A percentile compares a stretch with the other conserved stretches of the same genome.
phyloP scores from a whole-genome alignment of 1,139 yeast genomes.

The Nakaseomyces kungkrabaensis region DNA sequence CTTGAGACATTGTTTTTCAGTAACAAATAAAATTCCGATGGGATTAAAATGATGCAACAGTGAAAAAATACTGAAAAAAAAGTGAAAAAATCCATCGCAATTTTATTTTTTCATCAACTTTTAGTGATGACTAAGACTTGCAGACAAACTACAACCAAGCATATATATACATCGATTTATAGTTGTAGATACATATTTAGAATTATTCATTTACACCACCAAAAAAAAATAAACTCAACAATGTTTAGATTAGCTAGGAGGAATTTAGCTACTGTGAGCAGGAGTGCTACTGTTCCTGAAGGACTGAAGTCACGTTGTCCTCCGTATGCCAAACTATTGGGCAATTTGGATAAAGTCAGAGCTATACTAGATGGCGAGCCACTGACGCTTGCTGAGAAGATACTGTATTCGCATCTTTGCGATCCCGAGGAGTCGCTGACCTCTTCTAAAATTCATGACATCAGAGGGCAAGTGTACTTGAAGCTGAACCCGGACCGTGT shows the following conservation, averaged over 20 bases:
- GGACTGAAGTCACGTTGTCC: conserved; percentile 67
- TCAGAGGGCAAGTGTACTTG: conserved; percentile 78
- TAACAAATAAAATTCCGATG: too few relatives aligned
- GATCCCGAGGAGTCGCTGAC: conserved; percentile 73
- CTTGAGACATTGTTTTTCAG: too few relatives aligned
- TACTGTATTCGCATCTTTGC: conserved; percentile 80
- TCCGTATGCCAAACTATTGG: conserved; percentile 69
- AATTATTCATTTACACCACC: background rate
- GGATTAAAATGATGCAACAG: too few relatives aligned
- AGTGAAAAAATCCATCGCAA: too few relatives aligned
- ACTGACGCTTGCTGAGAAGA: conserved; percentile 86
- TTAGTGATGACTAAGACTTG: too few relatives aligned
- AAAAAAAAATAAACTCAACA: background rate
- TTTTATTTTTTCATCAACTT: too few relatives aligned
- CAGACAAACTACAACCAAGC: too few relatives aligned
- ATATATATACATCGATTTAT: background rate
- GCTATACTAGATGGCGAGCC: conserved; percentile 59
- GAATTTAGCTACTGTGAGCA: conserved; percentile 26
- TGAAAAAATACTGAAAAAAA: too few relatives aligned
- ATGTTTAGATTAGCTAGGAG: conserved; percentile 14
- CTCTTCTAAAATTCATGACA: conserved; percentile 34
- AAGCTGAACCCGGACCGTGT: conserved; percentile 95
- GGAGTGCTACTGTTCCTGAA: conserved; percentile 36
- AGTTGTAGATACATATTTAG: background rate
- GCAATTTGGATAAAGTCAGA: conserved; percentile 54